Base-by-base conservation (phyloP, 1,284 basidiomycete species). In the Rhizoctonia solani region DNA sequence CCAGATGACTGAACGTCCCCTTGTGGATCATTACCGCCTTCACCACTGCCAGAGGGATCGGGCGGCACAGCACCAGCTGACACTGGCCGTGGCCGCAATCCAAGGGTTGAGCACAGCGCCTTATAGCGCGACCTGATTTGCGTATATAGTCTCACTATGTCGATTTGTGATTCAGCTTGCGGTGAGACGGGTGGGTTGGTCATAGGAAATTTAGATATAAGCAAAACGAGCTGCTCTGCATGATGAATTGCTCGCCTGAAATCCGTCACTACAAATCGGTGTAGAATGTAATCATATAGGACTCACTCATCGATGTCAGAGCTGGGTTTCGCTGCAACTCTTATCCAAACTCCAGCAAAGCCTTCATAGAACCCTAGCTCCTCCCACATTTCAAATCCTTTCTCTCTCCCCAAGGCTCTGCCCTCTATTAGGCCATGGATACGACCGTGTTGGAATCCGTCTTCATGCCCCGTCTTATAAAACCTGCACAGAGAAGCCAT, bases 371-470 rank as follows among this genome's bases (percentile, higher is more conserved):
- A 98, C 1, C 92, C 95, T 4, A 98, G 83, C 76, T 98, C 96
- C 76, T 97, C 94, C 94, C 95, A 98, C 76, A 98, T 86, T 78
- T 96, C 93, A 76, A 89, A 98, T 0, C 92, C 93, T 75, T 98
- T 95, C 74, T 93, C 89, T 69, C 87, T 84, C 0, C 95, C 96
- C 3, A 98, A 81, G 2, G 89, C 88, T n/a, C 94, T 83, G 3
- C 96, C 96, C 77, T 98, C 94, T 70, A 95, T 94, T 21, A 90
- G 79, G 0, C 95, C 96, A 73, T 97, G 94, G 13, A 95, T 86
- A 47, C 86, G 82, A 3, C 96, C 96, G 75, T 98, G 95, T 0
- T 82, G 86, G 73, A 83, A 84, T 2, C 95, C 95, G 67, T 89
- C 87, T 71, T 81, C 74, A 75, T 89, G 92, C 1, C 95, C 95